Evolutionary conservation across 805 yeast genomes (phyloP).

Genomic region (Kodamaea neixiangensis): DNA sequence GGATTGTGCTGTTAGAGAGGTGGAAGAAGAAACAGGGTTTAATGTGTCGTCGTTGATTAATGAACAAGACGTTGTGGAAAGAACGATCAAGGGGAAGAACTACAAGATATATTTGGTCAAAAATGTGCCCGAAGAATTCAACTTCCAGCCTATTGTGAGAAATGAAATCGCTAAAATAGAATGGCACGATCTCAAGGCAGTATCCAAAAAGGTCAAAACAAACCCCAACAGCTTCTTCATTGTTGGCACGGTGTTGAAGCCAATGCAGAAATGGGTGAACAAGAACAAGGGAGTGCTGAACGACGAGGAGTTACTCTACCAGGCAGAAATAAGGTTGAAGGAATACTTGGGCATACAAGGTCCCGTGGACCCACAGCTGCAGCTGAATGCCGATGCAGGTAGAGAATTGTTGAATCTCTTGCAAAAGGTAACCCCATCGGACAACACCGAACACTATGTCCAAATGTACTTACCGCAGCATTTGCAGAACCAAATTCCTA

Average conservation of each 20-base stretch:
- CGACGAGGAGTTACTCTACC: constrained; percentile 60
- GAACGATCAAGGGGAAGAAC: constrained; percentile 80
- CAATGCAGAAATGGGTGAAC: constrained; percentile 55
- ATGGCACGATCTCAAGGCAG: constrained; percentile 65
- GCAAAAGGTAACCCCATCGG: constrained; percentile 31
- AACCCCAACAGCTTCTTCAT: constrained; percentile 43
- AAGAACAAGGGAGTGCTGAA: constrained; percentile 49
- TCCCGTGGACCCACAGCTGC: constrained; percentile 19
- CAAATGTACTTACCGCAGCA: constrained; percentile 36
- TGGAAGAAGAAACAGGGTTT: constrained; percentile 90
- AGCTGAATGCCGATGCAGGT: constrained; percentile 60
- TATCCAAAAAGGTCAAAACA: constrained; percentile 44
- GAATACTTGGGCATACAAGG: constrained; percentile 57
- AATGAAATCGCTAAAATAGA: constrained; percentile 83
- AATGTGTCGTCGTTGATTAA: constrained; percentile 70
- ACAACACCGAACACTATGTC: constrained; percentile 14
- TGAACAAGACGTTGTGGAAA: constrained; percentile 74
- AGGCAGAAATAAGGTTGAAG: constrained; percentile 69
- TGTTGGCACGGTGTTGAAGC: constrained; percentile 51
- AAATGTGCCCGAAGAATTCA: constrained; percentile 73
- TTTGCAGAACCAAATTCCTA: constrained; percentile 27
- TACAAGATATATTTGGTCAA: constrained; percentile 77
- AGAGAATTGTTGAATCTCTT: constrained; percentile 71
- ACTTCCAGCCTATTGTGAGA: constrained; percentile 80
- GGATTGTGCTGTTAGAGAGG: constrained; percentile 89